Conservation (phyloP, 2,329 filamentous ascomycete genomes). For the Emericellopsis cladophorae region DNA sequence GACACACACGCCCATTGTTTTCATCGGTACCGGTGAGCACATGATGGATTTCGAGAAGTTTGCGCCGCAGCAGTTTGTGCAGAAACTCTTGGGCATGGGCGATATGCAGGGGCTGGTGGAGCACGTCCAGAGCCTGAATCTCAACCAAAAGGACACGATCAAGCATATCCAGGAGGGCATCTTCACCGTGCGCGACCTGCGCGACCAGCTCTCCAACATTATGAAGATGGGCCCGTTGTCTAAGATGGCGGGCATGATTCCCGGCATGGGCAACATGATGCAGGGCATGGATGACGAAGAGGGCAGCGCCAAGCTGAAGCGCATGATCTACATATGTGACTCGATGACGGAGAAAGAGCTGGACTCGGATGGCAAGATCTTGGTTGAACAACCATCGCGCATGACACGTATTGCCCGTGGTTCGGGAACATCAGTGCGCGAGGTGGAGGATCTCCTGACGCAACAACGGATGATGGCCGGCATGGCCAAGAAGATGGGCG, state of each 20-base stretch:
- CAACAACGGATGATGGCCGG: conserved; percentile 98
- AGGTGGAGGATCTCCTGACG: conserved; percentile 93
- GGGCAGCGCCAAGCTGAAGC: conserved; percentile 81
- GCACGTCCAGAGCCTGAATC: conserved; percentile 88
- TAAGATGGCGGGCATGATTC: conserved; percentile 98
- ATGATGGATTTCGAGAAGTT: conserved; percentile 92
- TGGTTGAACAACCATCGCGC: conserved; percentile 80
- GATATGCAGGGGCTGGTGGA: conserved; percentile 93
- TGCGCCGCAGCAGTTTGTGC: conserved; percentile 83
- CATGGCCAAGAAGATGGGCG: conserved; percentile 99
- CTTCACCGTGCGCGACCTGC: conserved; percentile 86
- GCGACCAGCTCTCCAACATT: conserved; percentile 92
- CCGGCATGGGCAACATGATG: conserved; percentile 87
- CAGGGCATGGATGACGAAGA: conserved; percentile 95
- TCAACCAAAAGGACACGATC: conserved; percentile 97
- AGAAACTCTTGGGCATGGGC: conserved; percentile 91
- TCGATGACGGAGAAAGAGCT: conserved; percentile 96
- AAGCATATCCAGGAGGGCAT: conserved; percentile 97
- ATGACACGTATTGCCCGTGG: conserved; percentile 88
- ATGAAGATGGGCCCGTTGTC: conserved; percentile 99
- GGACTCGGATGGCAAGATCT: conserved; percentile 88
- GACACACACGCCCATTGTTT: conserved; percentile 93
- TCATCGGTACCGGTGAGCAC: conserved; percentile 95
- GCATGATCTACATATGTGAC: conserved; percentile 99
- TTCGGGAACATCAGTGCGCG: conserved; percentile 77